These are phyloP conservation scores for Camptophora hylomeconis DNA, from an alignment of 2,329 filamentous ascomycete genomes.

Conservation along the genomic window DNA sequence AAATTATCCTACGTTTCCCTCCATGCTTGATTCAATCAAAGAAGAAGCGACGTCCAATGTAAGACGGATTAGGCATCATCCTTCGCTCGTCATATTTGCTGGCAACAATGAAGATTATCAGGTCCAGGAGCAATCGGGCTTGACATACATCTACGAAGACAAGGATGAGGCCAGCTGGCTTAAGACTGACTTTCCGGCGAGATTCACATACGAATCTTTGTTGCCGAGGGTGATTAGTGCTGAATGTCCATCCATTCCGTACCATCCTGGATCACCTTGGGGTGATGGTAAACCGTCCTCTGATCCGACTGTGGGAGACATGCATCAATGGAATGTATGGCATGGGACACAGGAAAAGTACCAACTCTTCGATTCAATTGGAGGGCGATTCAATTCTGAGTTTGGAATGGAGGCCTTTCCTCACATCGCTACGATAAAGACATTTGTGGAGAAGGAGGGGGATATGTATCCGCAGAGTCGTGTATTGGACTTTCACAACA, in stretches of 20 bases:
- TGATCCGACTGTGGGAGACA: constrained; percentile 72
- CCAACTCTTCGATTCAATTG: constrained; percentile 73
- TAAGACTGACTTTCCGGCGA: constrained; percentile 72
- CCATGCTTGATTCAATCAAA: constrained; percentile 50
- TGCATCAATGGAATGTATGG: constrained; percentile 96
- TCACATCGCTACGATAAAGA: constrained; percentile 66
- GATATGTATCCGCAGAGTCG: constrained; percentile 74
- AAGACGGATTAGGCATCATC: constrained; percentile 64
- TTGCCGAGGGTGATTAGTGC: constrained; percentile 59
- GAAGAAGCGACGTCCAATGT: constrained; percentile 54
- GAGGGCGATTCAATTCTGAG: constrained; percentile 80
- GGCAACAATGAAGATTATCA: constrained; percentile 96
- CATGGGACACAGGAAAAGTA: constrained; percentile 84
- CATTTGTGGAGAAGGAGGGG: constrained; percentile 40
- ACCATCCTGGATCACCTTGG: constrained; percentile 73
- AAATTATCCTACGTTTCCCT: constrained; percentile 55
- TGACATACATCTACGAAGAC: constrained; percentile 65
- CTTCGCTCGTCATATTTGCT: constrained; percentile 74
- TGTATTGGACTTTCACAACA: constrained; percentile 90
- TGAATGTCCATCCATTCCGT: constrained; percentile 52
- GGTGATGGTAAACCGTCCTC: constrained; percentile 65
- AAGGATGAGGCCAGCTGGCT: constrained; percentile 74
- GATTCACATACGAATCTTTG: constrained; percentile 88
- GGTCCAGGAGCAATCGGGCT: constrained; percentile 56
- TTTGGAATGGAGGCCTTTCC: constrained; percentile 94